These are phyloP conservation scores for Adansonia rubrostipa DNA, from an alignment of 441 rosid genomes.

Conservation along the genomic window DNA sequence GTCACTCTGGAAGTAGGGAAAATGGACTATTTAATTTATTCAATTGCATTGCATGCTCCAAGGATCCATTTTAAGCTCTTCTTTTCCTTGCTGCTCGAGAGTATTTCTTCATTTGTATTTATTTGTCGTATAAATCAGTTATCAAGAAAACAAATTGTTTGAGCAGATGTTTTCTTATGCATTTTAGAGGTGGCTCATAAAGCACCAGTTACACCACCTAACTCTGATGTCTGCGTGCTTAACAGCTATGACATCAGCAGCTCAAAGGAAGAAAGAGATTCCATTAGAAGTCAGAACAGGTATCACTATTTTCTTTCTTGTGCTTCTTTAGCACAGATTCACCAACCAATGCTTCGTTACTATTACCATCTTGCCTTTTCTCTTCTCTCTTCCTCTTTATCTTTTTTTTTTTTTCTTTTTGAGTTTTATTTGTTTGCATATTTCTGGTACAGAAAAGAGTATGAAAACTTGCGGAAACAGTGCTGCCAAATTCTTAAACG, in stretches of 20 bases:
- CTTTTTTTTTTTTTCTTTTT: neutral
- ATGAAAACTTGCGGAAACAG: slow-evolving; percentile 62
- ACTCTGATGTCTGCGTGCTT: slow-evolving; percentile 17
- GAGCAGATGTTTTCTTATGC: neutral
- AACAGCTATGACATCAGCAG: slow-evolving; percentile 74
- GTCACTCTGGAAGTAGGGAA: neutral
- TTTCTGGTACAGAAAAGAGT: slow-evolving; percentile 57
- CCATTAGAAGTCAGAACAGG: slow-evolving; percentile 60
- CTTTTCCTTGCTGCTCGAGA: slow-evolving; percentile 8
- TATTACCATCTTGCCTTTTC: neutral
- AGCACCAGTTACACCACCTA: neutral
- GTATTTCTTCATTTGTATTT: neutral
- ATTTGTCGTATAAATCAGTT: neutral
- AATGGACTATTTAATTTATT: neutral
- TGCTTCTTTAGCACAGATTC: neutral
- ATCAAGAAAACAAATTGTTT: neutral
- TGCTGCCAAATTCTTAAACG: slow-evolving; percentile 52
- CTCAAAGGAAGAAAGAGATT: slow-evolving; percentile 68
- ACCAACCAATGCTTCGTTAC: neutral
- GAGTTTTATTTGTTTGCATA: too few relatives aligned
- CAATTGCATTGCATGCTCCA: neutral
- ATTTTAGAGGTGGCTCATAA: slow-evolving; percentile 6
- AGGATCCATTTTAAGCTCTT: neutral
- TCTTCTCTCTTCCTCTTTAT: neutral
- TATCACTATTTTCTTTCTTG: slow-evolving; percentile 29